Conservation (phyloP, 441 rosid genomes). For the Croton setiger region DNA sequence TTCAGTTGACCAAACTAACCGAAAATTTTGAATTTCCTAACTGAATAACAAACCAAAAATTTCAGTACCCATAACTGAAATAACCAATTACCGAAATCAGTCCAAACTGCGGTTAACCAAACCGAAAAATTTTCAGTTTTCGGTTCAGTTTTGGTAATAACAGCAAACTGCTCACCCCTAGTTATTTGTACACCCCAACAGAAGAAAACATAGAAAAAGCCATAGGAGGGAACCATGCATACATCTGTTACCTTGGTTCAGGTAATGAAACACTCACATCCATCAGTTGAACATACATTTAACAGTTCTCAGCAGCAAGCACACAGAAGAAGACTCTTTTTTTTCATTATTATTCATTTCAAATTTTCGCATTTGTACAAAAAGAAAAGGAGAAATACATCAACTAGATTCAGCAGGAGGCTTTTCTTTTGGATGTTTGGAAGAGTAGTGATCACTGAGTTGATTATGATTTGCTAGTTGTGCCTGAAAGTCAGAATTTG, state of each 20-base stretch:
- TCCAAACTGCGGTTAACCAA: no score
- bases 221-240: background rate
- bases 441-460: slow-evolving; percentile 58
- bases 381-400: slow-evolving; percentile 18
- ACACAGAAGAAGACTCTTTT: background rate
- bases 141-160: no score
- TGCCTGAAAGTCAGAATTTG: slow-evolving; percentile 33
- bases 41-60: no score
- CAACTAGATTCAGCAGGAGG: slow-evolving; percentile 59
- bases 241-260: background rate
- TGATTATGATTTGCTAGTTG: slow-evolving; percentile 67
- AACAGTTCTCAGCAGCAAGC: slow-evolving; percentile 10
- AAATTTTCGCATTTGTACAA: slow-evolving; percentile 18
- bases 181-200: no score
- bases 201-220: no score
- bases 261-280: slow-evolving; percentile 10
- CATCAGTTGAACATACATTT: slow-evolving; percentile 9
- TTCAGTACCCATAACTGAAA: no score
- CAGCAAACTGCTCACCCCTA: no score
- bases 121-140: no score
- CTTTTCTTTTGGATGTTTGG: slow-evolving; percentile 71
- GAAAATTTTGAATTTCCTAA: no score
- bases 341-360: background rate
- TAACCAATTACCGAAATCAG: no score
- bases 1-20: no score